Conservation (phyloP, 371 early-diverging fungal species). For the Chytridium lagenaria region DNA sequence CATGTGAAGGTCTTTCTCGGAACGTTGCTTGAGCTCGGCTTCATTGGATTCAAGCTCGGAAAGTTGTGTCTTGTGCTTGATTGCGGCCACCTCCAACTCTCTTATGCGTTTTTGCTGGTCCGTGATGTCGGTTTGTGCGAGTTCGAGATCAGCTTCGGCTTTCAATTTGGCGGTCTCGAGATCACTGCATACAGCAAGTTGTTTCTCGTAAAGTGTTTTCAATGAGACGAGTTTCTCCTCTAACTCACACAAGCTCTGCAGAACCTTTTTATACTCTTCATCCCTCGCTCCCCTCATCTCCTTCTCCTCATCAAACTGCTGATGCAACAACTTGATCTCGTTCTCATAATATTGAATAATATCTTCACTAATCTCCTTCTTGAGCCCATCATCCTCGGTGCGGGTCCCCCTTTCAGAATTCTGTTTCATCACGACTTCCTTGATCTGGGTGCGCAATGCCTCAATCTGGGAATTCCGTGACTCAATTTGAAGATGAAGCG, state of each 20-base stretch:
- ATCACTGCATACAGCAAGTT: neutral
- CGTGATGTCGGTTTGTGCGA: neutral
- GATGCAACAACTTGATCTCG: conserved; percentile 3
- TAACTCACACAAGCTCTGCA: neutral
- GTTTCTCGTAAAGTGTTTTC: conserved; percentile 18
- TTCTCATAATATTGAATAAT: conserved; percentile 17
- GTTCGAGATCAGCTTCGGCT: neutral
- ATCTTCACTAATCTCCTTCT: conserved; percentile 9
- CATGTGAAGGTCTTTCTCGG: neutral
- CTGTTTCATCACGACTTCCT: conserved; percentile 13
- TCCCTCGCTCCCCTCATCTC: neutral
- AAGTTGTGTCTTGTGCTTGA: neutral
- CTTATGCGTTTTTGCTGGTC: neutral
- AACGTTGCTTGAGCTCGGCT: neutral
- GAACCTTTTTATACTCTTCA: conserved; percentile 8
- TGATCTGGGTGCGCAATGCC: conserved; percentile 3
- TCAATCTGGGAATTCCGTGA: conserved; percentile 10
- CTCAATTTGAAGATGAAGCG: neutral
- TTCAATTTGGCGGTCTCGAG: neutral
- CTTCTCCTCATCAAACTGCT: conserved; percentile 18
- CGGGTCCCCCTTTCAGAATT: neutral
- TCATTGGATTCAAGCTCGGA: neutral
- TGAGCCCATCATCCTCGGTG: neutral
- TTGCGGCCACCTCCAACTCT: neutral
- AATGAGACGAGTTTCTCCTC: neutral